Evolutionary conservation across 495 filamentous ascomycete genomes (phyloP), one percentile per base, ranked within the genome.

Genomic region (Penicillium ucsense): DNA sequence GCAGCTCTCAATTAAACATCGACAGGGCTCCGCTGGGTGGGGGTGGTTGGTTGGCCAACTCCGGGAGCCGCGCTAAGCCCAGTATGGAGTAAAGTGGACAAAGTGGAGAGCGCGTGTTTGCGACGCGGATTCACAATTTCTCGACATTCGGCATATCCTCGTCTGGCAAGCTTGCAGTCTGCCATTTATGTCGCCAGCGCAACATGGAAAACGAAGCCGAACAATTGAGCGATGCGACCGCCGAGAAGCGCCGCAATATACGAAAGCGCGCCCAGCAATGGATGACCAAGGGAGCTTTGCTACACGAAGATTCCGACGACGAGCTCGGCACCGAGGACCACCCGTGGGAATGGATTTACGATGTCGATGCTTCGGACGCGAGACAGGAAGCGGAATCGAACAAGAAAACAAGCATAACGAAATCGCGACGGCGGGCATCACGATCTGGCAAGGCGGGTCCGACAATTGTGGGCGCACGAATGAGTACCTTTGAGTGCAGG

Each of bases 301-400:
- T 73, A 9, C 76, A 87, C 49, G 89, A 94, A 46, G 88, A 94
- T 60, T 94, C 88, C 8, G 91, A 96, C 68, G 89, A 95, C 54
- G 91, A 95, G 60, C 74, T 94, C 7, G 89, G 88, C 12, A 69
- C 80, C 11, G 88, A 92, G 45, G 88, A 95, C 63, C 71, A 75
- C 37, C 88, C 89, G 1, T 98, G 92, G 92, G 81, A 94, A 61
- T 98, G 90, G 91, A 81, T 96, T 31, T 92, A 92, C 66, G 72
- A 72, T 31, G 51, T 65, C 3, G 56, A 65, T 31, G 55, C 65
- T 29, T 47, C 61, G 11, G 56, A 64, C 5, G 43, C 54, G 5
- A 51, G 62, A 3, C 45, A 57, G 1, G 52, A 57, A 6, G 40
- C 58, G 2, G 51, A 61, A 36, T 46, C 53, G 5, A 55, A 36